Conservation (phyloP, 2,329 filamentous ascomycete species). For the Pyrenophora teres region DNA sequence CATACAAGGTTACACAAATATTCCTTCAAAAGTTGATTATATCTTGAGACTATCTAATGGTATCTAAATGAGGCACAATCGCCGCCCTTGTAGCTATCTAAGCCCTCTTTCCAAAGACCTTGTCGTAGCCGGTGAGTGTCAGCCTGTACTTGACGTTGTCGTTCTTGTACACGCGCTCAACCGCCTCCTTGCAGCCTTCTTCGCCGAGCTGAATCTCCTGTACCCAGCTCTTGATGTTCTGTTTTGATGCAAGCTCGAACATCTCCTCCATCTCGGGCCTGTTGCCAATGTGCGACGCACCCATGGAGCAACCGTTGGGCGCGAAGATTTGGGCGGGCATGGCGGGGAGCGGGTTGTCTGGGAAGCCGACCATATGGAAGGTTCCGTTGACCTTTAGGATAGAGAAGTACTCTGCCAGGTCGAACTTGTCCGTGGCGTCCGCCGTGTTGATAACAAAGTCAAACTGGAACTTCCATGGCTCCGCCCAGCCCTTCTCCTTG, state of each 20-base stretch:
- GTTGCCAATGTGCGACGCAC: conserved; percentile 58
- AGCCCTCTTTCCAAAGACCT: conserved; percentile 63
- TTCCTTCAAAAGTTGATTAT: not conserved
- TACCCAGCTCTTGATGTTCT: conserved; percentile 60
- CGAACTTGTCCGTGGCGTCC: conserved; percentile 70
- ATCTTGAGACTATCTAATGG: not conserved
- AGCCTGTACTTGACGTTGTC: conserved; percentile 75
- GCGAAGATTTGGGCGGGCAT: conserved; percentile 77
- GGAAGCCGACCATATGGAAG: conserved; percentile 80
- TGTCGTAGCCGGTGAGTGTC: conserved; percentile 70
- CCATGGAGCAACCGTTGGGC: conserved; percentile 66
- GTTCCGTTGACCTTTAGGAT: conserved; percentile 80
- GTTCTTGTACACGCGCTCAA: conserved; percentile 67
- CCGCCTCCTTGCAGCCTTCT: conserved; percentile 70
- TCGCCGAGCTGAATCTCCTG: conserved; percentile 73
- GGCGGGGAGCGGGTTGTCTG: conserved; percentile 72
- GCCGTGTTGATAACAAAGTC: conserved; percentile 79
- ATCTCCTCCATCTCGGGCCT: conserved; percentile 57
- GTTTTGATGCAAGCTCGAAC: conserved; percentile 56
- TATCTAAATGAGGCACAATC: not conserved
- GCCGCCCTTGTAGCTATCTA: conserved; percentile 17
- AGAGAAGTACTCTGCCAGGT: conserved; percentile 72
- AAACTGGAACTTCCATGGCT: conserved; percentile 63
- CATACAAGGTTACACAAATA: not conserved
- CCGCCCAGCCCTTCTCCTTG: conserved; percentile 62